phyloP scores from a whole-genome alignment of 2,329 filamentous ascomycete species.

The Penicillium sp. region DNA sequence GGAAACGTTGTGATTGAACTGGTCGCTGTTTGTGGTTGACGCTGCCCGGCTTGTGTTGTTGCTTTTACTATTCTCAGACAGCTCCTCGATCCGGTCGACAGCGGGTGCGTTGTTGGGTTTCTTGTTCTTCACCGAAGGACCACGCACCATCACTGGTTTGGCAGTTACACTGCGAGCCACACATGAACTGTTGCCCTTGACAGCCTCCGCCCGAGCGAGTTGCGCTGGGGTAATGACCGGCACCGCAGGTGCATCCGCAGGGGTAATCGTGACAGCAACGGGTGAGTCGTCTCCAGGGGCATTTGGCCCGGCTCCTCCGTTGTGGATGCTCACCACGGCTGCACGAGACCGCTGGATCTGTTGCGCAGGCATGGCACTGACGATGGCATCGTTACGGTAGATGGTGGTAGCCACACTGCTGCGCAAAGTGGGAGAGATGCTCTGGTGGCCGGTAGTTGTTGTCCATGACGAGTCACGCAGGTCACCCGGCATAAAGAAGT shows the following conservation, averaged over 20 bases:
- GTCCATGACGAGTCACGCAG: conserved; percentile 90
- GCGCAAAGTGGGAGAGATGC: conserved; percentile 50
- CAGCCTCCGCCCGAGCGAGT: conserved; percentile 40
- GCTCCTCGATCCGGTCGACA: conserved; percentile 22
- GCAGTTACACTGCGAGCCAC: conserved; percentile 47
- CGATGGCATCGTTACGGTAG: conserved; percentile 85
- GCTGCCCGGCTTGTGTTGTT: conserved; percentile 15
- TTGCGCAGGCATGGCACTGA: conserved; percentile 75
- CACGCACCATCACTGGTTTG: conserved; percentile 48
- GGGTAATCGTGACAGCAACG: conserved; percentile 38
- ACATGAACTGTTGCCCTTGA: conserved; percentile 42
- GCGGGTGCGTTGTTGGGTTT: conserved; percentile 29
- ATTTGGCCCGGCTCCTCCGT: conserved; percentile 48
- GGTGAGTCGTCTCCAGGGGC: conserved; percentile 43
- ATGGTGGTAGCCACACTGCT: conserved; percentile 85
- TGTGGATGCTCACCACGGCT: conserved; percentile 89
- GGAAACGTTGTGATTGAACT: conserved; percentile 27
- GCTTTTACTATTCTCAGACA: conserved; percentile 11
- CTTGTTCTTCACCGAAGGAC: conserved; percentile 34
- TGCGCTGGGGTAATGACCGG: conserved; percentile 62
- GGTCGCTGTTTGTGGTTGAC: conserved; percentile 21
- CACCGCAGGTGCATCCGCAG: conserved; percentile 63
- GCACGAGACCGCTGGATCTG: conserved; percentile 86
- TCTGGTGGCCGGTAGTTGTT: conserved; percentile 58
- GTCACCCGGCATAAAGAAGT: conserved; percentile 91